Evolutionary conservation across 2,329 filamentous ascomycete genomes (phyloP).

Genomic region (Plectosphaerella sp.): DNA sequence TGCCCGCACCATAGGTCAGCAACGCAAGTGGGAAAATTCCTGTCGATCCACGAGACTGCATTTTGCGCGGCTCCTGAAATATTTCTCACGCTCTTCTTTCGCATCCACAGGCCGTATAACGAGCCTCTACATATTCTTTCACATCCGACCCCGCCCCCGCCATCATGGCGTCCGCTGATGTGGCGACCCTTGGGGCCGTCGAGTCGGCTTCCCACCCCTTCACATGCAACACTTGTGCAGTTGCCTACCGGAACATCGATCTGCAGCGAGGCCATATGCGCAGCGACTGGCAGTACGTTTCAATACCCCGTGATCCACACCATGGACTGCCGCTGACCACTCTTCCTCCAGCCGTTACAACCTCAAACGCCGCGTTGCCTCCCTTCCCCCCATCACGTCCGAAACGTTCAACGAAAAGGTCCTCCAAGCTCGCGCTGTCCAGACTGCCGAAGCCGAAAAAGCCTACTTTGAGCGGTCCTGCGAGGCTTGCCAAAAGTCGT

Average conservation of each 20-base stretch:
- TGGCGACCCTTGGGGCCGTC: constrained; percentile 13
- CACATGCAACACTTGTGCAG: constrained; percentile 97
- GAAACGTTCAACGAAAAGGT: constrained; percentile 96
- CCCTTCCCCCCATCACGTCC: constrained; percentile 83
- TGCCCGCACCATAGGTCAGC: constrained; percentile 1
- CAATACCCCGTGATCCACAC: constrained; percentile 1
- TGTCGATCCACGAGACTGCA: too few species aligned
- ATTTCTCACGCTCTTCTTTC: too few species aligned
- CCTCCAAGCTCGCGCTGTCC: constrained; percentile 79
- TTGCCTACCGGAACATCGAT: constrained; percentile 92
- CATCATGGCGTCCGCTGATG: constrained; percentile 41
- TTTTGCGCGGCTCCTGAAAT: too few species aligned
- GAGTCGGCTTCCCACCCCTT: constrained; percentile 69
- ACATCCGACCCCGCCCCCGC: background rate
- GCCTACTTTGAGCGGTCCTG: constrained; percentile 85
- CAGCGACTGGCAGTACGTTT: constrained; percentile 92
- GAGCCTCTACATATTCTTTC: too few species aligned
- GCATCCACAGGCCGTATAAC: too few species aligned
- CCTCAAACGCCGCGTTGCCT: constrained; percentile 88
- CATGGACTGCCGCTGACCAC: constrained; percentile 2
- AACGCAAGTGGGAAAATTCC: too few species aligned
- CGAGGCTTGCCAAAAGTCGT: constrained; percentile 80
- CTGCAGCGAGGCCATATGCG: constrained; percentile 95
- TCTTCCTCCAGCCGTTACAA: constrained; percentile 71
- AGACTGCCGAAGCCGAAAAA: constrained; percentile 79